Conservation (phyloP, 192 early-diverging fungal genomes). For the Lobosporangium transversale region DNA sequence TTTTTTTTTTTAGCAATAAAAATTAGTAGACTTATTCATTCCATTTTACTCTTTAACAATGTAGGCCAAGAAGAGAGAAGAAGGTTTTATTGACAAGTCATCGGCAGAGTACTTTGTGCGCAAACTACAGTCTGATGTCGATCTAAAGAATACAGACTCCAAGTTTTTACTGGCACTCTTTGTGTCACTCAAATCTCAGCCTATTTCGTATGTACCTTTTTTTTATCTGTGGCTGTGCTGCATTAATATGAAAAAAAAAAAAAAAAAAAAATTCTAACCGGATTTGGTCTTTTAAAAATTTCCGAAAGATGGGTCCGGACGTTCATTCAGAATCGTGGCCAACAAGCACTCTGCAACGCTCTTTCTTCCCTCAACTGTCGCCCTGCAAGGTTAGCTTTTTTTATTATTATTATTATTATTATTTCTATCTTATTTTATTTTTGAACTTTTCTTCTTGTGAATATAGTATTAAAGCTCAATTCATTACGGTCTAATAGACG, state of each 20-base stretch:
- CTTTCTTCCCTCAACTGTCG: conserved; percentile 67
- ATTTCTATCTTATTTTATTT: not conserved
- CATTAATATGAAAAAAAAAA: not conserved
- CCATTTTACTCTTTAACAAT: not conserved
- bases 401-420: not conserved
- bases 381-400: conserved; percentile 51
- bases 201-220: conserved; percentile 56
- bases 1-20: not conserved
- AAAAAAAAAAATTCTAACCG: too few species aligned
- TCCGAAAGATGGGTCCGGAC: conserved; percentile 71
- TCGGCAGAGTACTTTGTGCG: conserved; percentile 65
- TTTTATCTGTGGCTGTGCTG: not conserved
- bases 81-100: conserved; percentile 53
- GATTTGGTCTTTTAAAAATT: not conserved
- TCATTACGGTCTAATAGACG: conserved; percentile 57
- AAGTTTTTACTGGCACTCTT: conserved; percentile 60
- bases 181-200: conserved; percentile 64
- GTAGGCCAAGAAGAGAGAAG: conserved; percentile 43
- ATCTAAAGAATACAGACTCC: conserved; percentile 57
- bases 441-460: too few species aligned
- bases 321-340: conserved; percentile 79
- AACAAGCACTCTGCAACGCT: conserved; percentile 71
- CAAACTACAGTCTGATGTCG: conserved; percentile 58
- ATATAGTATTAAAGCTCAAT: too few species aligned
- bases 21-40: not conserved